Conservation (phyloP, 2,329 filamentous ascomycete species). For the Diaporthe citriasiana region DNA sequence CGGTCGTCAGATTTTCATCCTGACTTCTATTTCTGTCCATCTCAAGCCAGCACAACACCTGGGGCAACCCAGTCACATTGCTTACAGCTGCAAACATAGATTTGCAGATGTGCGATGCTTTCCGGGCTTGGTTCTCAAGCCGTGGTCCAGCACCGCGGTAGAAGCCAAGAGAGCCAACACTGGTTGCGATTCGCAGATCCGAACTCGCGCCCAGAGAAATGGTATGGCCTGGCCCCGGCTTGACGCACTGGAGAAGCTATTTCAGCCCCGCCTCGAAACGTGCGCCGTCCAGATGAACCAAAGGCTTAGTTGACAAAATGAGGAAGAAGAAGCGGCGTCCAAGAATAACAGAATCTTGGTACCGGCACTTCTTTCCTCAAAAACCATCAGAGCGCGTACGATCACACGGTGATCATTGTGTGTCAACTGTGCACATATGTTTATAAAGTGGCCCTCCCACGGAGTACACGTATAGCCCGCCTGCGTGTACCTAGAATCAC, state of each 20-base stretch:
- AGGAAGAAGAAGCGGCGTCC: constrained; percentile 6
- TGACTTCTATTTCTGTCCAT: constrained; percentile 25
- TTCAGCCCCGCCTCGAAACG: constrained; percentile 6
- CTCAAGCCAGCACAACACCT: background rate
- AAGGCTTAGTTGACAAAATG: background rate
- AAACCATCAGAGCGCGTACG: background rate
- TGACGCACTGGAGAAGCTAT: constrained; percentile 16
- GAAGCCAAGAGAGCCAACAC: background rate
- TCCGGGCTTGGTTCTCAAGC: background rate
- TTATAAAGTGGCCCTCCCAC: background rate
- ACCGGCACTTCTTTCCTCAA: background rate
- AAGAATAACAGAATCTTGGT: constrained; percentile 7
- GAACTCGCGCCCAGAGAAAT: background rate
- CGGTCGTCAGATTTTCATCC: constrained; percentile 28
- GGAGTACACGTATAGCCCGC: background rate
- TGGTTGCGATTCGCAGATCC: constrained; percentile 29
- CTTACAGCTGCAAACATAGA: constrained; percentile 11
- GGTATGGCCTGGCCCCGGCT: background rate
- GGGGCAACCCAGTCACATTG: constrained; percentile 7
- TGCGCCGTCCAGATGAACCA: constrained; percentile 14
- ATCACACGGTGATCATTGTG: background rate
- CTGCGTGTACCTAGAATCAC: background rate
- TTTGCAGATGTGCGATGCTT: constrained; percentile 4
- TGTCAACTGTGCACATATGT: background rate
- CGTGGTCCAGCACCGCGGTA: background rate